phyloP scores from a whole-genome alignment of 495 filamentous ascomycete species.

The Patellaria atrata region DNA sequence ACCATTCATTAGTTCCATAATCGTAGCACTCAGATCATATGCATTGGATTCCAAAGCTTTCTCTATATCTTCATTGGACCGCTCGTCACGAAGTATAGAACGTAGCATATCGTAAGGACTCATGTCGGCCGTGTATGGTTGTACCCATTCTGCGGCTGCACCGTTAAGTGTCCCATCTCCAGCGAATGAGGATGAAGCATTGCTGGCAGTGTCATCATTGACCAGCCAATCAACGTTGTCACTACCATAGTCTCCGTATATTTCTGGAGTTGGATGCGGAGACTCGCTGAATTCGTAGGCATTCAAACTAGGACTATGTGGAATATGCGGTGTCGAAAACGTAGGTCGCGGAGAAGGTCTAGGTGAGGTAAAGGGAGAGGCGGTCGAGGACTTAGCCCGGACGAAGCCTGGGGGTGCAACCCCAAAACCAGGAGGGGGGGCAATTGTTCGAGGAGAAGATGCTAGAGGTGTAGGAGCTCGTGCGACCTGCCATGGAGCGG shows the following conservation, averaged over 20 bases:
- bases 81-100: slow-evolving; percentile 79
- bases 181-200: slow-evolving; percentile 48
- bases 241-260: slow-evolving; percentile 80
- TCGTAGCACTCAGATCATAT: slow-evolving; percentile 84
- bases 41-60: slow-evolving; percentile 72
- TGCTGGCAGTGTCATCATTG: slow-evolving; percentile 71
- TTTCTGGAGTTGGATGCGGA: slow-evolving; percentile 60
- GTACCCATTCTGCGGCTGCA: slow-evolving; percentile 64
- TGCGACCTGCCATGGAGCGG: slow-evolving; percentile 77
- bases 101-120: slow-evolving; percentile 96
- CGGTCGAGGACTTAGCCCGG: slow-evolving; percentile 57
- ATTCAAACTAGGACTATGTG: slow-evolving; percentile 84
- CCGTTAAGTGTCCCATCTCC: slow-evolving; percentile 49
- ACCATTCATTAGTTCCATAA: slow-evolving; percentile 67
- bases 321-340: slow-evolving; percentile 79
- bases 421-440: slow-evolving; percentile 67
- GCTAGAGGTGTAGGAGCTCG: slow-evolving; percentile 67
- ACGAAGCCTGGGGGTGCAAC: slow-evolving; percentile 52
- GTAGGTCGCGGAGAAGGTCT: slow-evolving; percentile 85
- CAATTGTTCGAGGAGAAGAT: slow-evolving; percentile 55
- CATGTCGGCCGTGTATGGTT: slow-evolving; percentile 74
- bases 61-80: slow-evolving; percentile 88
- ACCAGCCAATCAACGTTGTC: slow-evolving; percentile 96
- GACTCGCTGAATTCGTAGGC: slow-evolving; percentile 80
- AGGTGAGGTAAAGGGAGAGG: slow-evolving; percentile 87